Conservation (phyloP, 805 yeast species). For the Candida insectorum region DNA sequence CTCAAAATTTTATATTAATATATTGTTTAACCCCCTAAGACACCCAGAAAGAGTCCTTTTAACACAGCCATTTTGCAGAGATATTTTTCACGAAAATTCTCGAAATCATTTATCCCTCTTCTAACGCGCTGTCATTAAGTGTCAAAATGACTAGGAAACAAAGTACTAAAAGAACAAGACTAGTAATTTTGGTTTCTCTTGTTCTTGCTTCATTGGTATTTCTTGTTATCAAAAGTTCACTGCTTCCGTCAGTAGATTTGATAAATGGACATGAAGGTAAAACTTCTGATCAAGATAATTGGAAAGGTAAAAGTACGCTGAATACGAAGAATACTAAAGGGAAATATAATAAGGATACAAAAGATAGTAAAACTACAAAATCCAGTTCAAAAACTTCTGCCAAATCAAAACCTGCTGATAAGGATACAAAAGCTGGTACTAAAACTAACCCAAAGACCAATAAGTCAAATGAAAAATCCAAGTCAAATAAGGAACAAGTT, state of each 20-base stretch:
- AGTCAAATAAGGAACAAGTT: neutral
- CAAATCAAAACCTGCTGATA: neutral
- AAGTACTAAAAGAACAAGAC: conserved; percentile 8
- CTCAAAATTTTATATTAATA: too few species aligned
- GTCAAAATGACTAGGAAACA: conserved; percentile 8
- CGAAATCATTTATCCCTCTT: too few species aligned
- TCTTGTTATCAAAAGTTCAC: neutral
- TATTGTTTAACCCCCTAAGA: too few species aligned
- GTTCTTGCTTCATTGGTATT: conserved; percentile 1
- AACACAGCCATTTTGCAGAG: too few species aligned
- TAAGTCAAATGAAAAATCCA: neutral
- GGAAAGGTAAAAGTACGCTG: neutral
- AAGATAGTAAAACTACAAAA: neutral
- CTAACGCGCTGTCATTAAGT: too few species aligned
- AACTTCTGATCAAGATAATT: neutral
- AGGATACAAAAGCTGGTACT: neutral
- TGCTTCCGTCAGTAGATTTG: too few species aligned
- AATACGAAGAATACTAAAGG: neutral
- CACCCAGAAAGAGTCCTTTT: too few species aligned
- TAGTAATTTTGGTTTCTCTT: conserved; percentile 6
- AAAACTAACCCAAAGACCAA: neutral
- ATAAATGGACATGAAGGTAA: neutral
- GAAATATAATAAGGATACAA: neutral
- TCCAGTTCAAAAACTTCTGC: neutral
- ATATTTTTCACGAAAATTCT: too few species aligned